Percentiles rank a stretch among this genome's conserved stretches.
These are phyloP conservation scores for Chaetothyriales sp. DNA, from an alignment of 2,329 filamentous ascomycete species.

Conservation along the genomic window DNA sequence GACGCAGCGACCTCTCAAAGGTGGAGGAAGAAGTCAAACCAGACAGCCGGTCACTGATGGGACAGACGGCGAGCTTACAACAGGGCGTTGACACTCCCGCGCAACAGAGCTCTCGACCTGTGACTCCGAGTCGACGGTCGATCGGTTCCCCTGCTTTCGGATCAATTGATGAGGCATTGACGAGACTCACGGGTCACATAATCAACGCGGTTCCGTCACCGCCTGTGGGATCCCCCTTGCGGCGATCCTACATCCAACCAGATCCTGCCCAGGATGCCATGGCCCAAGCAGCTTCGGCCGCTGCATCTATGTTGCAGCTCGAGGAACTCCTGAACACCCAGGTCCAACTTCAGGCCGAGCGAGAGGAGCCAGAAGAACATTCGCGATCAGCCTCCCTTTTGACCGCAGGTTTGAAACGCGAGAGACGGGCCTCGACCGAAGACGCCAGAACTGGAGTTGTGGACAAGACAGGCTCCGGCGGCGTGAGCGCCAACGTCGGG, in stretches of 20 bases:
- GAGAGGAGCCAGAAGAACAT: conserved; percentile 8
- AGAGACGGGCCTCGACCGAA: conserved; percentile 1
- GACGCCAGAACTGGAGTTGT: not conserved
- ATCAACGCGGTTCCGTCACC: not conserved
- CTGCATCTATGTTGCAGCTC: not conserved
- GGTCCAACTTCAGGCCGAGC: conserved; percentile 4
- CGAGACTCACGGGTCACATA: not conserved
- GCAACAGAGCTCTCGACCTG: not conserved
- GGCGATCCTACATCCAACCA: not conserved
- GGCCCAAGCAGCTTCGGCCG: not conserved
- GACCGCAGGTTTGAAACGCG: conserved; percentile 7
- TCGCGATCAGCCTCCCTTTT: conserved; percentile 8
- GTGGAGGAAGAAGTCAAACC: conserved; percentile 5
- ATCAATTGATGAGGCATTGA: not conserved
- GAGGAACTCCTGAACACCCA: conserved; percentile 8
- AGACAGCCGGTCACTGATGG: not conserved
- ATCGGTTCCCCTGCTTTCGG: not conserved
- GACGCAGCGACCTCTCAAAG: conserved; percentile 42
- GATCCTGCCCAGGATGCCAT: not conserved
- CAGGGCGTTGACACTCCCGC: not conserved
- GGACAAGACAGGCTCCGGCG: conserved; percentile 9
- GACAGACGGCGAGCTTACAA: not conserved
- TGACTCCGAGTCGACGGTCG: not conserved
- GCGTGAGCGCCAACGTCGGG: conserved; percentile 7
- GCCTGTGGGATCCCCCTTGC: not conserved